Conservation (phyloP, 176 grass and related monocot genomes). For the Chrysopogon serrulatus region DNA sequence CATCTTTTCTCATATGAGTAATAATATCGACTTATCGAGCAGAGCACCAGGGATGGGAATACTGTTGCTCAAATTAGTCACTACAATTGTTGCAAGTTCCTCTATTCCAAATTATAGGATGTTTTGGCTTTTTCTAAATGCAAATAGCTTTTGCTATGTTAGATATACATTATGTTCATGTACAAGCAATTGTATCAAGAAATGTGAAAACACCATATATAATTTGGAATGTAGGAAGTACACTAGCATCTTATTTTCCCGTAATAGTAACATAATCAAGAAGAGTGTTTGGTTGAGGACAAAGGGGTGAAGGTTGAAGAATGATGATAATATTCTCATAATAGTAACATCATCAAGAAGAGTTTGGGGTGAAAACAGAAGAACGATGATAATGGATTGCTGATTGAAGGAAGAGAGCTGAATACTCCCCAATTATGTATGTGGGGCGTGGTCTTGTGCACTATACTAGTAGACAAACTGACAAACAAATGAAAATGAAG, state of each 20-base stretch:
- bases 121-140: background rate
- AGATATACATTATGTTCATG: background rate
- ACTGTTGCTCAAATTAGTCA: background rate
- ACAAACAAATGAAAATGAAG: background rate
- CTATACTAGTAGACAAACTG: background rate
- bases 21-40: background rate
- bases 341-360: background rate
- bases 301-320: background rate
- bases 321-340: background rate
- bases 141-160: background rate
- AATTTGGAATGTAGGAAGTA: background rate
- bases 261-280: background rate
- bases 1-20: background rate
- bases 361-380: background rate
- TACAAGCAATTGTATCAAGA: too few relatives aligned
- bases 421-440: too few relatives aligned
- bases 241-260: background rate
- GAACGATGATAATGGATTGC: too few relatives aligned
- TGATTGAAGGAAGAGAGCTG: background rate
- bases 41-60: background rate
- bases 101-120: too few relatives aligned
- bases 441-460: background rate
- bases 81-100: background rate
- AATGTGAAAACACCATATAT: background rate
- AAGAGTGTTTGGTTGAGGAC: background rate